phyloP scores from a whole-genome alignment of 495 filamentous ascomycete species.

The Jackrogersella multiformis region DNA sequence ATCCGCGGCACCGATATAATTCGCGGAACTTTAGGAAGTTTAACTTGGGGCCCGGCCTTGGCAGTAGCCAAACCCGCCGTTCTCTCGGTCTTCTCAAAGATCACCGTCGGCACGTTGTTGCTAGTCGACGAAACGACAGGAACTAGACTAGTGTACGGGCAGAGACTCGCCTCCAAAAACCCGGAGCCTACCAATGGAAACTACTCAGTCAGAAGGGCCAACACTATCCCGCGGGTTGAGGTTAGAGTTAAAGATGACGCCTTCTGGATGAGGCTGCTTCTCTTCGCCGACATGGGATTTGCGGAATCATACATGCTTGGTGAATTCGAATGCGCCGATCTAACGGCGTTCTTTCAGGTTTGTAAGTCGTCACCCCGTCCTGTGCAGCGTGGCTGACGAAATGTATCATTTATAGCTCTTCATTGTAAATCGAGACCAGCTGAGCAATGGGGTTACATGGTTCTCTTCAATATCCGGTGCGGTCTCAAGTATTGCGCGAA shows the following conservation, averaged over 20 bases:
- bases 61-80: conserved; percentile 51
- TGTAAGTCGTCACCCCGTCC: conserved; percentile 8
- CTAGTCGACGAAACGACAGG: conserved; percentile 52
- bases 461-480: conserved; percentile 65
- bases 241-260: conserved; percentile 66
- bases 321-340: conserved; percentile 69
- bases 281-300: conserved; percentile 79
- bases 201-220: conserved; percentile 33
- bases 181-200: conserved; percentile 38
- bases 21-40: conserved; percentile 48
- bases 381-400: conserved; percentile 5
- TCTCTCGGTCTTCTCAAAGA: conserved; percentile 52
- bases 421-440: conserved; percentile 66
- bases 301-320: conserved; percentile 76
- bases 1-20: conserved; percentile 45
- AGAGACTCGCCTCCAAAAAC: conserved; percentile 38
- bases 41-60: conserved; percentile 53
- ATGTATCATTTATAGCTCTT: conserved; percentile 59
- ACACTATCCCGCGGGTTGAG: conserved; percentile 48
- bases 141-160: conserved; percentile 45
- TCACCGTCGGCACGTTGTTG: conserved; percentile 54
- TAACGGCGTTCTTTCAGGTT: conserved; percentile 72
- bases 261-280: conserved; percentile 71
- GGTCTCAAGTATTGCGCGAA: conserved; percentile 61
- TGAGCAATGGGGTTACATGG: conserved; percentile 66